Conservation (phyloP, 176 grass and related monocot genomes). For the Juncus effusus region DNA sequence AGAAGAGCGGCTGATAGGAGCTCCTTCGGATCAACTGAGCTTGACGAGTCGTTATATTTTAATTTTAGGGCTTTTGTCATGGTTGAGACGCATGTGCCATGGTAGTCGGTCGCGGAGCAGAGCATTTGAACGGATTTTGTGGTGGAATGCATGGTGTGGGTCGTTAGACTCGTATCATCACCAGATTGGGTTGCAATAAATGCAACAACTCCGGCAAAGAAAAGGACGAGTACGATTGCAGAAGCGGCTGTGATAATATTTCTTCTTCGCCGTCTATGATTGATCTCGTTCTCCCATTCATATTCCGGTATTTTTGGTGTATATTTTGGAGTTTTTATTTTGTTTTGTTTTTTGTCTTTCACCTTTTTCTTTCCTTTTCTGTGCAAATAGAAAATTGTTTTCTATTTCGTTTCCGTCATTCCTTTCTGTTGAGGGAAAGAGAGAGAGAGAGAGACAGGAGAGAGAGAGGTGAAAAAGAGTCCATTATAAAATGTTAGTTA, state of each 20-base stretch:
- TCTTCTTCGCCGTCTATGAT: slow-evolving; percentile 22
- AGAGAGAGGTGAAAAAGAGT: too few species aligned
- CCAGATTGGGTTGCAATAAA: slow-evolving; percentile 30
- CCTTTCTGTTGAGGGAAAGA: slow-evolving; percentile 1
- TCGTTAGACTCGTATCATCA: not conserved
- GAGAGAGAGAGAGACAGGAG: too few species aligned
- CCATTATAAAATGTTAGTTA: too few species aligned
- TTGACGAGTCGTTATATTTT: slow-evolving; percentile 13
- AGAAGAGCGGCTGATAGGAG: slow-evolving; percentile 45
- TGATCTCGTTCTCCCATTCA: slow-evolving; percentile 14
- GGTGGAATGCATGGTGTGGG: slow-evolving; percentile 37
- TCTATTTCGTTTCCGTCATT: slow-evolving; percentile 3
- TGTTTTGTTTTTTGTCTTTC: too few species aligned
- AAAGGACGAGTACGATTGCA: slow-evolving; percentile 38
- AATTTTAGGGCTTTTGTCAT: slow-evolving; percentile 34
- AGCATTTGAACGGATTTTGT: slow-evolving; percentile 64
- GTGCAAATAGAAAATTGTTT: slow-evolving; percentile 4
- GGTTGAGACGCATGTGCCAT: slow-evolving; percentile 45
- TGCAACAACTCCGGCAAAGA: slow-evolving; percentile 50
- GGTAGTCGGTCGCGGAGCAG: slow-evolving; percentile 75
- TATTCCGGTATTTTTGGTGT: slow-evolving; percentile 30
- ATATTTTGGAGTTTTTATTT: slow-evolving; percentile 1
- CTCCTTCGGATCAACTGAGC: slow-evolving; percentile 44
- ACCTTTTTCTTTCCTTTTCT: too few species aligned
- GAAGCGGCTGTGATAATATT: slow-evolving; percentile 39